phyloP scores from a whole-genome alignment of 1,284 basidiomycete species.

The Sparassis latifolia region DNA sequence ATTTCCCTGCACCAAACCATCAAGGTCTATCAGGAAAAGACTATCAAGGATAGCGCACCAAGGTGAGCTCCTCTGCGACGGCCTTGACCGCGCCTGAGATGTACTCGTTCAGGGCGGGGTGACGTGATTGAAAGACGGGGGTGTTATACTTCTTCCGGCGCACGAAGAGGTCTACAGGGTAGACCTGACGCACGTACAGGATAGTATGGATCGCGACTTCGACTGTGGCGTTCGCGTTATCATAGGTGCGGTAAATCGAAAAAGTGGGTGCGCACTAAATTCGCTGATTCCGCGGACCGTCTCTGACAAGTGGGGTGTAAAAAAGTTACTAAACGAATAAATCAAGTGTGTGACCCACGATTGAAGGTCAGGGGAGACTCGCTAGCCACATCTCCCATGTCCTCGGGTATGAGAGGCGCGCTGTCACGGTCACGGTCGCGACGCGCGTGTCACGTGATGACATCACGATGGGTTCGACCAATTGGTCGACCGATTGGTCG shows the following conservation, averaged over 20 bases:
- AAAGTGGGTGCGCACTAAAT: conserved; percentile 41
- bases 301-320: conserved; percentile 32
- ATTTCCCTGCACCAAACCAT: conserved; percentile 43
- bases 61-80: conserved; percentile 65
- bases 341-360: conserved; percentile 17
- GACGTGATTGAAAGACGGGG: conserved; percentile 87
- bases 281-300: conserved; percentile 54
- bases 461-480: too few species aligned
- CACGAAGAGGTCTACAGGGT: conserved; percentile 83
- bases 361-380: conserved; percentile 27
- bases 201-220: conserved; percentile 92
- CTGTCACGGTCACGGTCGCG: too few species aligned
- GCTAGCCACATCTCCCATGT: conserved; percentile 9
- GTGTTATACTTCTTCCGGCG: conserved; percentile 85
- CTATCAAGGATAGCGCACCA: conserved; percentile 34
- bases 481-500: too few species aligned
- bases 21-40: not conserved
- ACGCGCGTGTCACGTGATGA: too few species aligned
- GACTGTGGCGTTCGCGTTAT: conserved; percentile 41
- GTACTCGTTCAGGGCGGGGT: conserved; percentile 84
- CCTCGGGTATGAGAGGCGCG: too few species aligned
- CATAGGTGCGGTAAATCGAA: not conserved
- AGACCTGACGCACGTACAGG: conserved; percentile 84
- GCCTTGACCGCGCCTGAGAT: conserved; percentile 77
- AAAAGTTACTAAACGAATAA: not conserved